Conservation (phyloP, 2,329 filamentous ascomycete species). For the Colletotrichum lentis region DNA sequence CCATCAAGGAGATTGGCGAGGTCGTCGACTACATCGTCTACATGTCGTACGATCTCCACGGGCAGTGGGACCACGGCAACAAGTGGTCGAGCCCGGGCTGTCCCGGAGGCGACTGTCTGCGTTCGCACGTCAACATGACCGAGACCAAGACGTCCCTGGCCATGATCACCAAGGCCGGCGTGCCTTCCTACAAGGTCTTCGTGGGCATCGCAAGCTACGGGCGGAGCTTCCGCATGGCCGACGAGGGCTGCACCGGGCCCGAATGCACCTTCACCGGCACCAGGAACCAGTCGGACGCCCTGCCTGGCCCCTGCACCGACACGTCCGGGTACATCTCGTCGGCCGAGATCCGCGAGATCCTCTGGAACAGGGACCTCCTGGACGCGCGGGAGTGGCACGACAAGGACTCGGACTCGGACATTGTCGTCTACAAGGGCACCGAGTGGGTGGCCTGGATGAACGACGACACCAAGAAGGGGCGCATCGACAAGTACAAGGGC, state of each 20-base stretch:
- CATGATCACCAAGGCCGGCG: constrained; percentile 52
- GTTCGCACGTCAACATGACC: constrained; percentile 52
- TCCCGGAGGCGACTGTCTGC: neutral
- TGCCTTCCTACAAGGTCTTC: constrained; percentile 50
- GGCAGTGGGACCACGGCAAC: constrained; percentile 47
- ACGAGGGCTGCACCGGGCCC: constrained; percentile 33
- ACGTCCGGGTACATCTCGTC: too few species aligned
- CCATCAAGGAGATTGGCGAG: constrained; percentile 40
- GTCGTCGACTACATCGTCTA: constrained; percentile 5
- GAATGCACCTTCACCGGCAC: constrained; percentile 28
- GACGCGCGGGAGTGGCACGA: too few species aligned
- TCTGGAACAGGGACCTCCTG: too few species aligned
- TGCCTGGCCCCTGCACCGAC: too few species aligned
- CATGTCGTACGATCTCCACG: constrained; percentile 53
- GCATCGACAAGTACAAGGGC: constrained; percentile 38
- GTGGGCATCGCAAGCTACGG: constrained; percentile 55
- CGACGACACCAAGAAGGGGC: constrained; percentile 41
- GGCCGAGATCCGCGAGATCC: too few species aligned
- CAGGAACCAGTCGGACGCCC: too few species aligned
- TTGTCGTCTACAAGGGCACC: constrained; percentile 22
- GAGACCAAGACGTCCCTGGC: constrained; percentile 51
- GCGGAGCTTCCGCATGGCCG: constrained; percentile 31
- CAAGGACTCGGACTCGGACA: too few species aligned
- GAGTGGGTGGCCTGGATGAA: constrained; percentile 47
- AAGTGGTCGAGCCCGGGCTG: constrained; percentile 40